Evolutionary conservation across 352 stramenopile species (phyloP).

Genomic region (Saprolegnia parasitica): DNA sequence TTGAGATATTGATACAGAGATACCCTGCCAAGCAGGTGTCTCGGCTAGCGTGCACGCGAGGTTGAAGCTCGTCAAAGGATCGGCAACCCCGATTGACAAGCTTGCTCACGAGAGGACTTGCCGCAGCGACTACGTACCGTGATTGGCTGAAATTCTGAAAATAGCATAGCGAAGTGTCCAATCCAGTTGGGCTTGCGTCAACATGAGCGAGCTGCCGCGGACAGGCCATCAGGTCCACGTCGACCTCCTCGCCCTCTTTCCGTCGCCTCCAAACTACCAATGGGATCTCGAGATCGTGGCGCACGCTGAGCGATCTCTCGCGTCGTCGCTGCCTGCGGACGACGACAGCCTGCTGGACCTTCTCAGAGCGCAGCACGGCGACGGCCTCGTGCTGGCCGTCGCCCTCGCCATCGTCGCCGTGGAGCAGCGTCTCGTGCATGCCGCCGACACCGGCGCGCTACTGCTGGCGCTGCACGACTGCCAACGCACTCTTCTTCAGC

Average conservation of each 20-base stretch:
- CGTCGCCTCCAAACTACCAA: not conserved
- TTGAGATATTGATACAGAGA: too few species aligned
- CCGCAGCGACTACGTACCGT: too few species aligned
- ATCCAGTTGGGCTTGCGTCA: not conserved
- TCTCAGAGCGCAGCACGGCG: not conserved
- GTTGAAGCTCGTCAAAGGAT: too few species aligned
- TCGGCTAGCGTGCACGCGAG: too few species aligned
- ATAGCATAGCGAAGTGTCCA: not conserved
- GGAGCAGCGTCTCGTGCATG: not conserved
- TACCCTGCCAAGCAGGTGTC: too few species aligned
- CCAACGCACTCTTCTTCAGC: not conserved
- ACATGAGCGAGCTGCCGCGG: not conserved
- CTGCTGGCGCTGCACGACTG: not conserved
- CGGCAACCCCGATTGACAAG: too few species aligned
- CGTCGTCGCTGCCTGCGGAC: not conserved
- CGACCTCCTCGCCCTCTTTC: not conserved
- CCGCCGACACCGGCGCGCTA: not conserved
- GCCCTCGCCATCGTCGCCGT: not conserved
- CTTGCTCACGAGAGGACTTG: too few species aligned
- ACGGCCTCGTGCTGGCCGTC: not conserved
- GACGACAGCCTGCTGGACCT: not conserved
- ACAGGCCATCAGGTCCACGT: not conserved
- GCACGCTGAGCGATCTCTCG: not conserved
- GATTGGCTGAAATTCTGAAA: not conserved
- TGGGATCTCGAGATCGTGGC: not conserved